Conservation (phyloP, 1,139 yeast genomes). For the Cylindricascospora bacillispora region DNA sequence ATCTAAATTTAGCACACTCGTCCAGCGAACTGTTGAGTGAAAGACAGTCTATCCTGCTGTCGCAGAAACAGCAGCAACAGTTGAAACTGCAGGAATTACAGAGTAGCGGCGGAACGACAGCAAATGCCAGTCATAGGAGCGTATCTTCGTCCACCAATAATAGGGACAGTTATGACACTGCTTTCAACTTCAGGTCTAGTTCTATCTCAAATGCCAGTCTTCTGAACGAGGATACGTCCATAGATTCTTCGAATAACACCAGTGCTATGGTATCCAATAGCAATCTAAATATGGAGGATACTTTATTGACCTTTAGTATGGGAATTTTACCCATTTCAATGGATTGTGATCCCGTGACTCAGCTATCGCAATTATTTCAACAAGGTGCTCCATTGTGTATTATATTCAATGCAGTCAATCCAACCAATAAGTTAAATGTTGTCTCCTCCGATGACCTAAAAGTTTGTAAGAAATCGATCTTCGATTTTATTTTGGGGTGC, state of each 20-base stretch:
- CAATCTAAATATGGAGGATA: slow-evolving; percentile 23
- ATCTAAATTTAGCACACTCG: slow-evolving; percentile 44
- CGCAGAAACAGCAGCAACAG: slow-evolving; percentile 27
- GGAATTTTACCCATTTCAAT: slow-evolving; percentile 65
- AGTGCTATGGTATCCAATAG: slow-evolving; percentile 13
- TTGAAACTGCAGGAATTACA: slow-evolving; percentile 2
- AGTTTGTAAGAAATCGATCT: slow-evolving; percentile 78
- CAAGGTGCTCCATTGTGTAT: slow-evolving; percentile 89
- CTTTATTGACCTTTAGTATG: slow-evolving; percentile 47
- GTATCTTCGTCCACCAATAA: slow-evolving; percentile 4
- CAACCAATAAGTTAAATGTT: slow-evolving; percentile 34
- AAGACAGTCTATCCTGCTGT: slow-evolving; percentile 54
- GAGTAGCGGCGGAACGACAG: slow-evolving; percentile 1
- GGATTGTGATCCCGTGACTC: slow-evolving; percentile 84
- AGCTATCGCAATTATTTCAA: slow-evolving; percentile 76
- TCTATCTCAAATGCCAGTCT: slow-evolving; percentile 18
- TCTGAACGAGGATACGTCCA: slow-evolving; percentile 12
- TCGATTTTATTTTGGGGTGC: slow-evolving; percentile 82
- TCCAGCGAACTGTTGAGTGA: slow-evolving; percentile 61
- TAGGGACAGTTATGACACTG: slow-evolving; percentile 12
- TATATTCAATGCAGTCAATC: slow-evolving; percentile 48
- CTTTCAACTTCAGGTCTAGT: slow-evolving; percentile 14
- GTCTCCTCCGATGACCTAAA: slow-evolving; percentile 68
- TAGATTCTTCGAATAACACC: slow-evolving; percentile 14
- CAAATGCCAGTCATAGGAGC: slow-evolving; percentile 8